Percentiles rank a stretch among this genome's conserved stretches.
phyloP scores from a whole-genome alignment of 108 stramenopile genomes.

The Skeletonema menzelii region DNA sequence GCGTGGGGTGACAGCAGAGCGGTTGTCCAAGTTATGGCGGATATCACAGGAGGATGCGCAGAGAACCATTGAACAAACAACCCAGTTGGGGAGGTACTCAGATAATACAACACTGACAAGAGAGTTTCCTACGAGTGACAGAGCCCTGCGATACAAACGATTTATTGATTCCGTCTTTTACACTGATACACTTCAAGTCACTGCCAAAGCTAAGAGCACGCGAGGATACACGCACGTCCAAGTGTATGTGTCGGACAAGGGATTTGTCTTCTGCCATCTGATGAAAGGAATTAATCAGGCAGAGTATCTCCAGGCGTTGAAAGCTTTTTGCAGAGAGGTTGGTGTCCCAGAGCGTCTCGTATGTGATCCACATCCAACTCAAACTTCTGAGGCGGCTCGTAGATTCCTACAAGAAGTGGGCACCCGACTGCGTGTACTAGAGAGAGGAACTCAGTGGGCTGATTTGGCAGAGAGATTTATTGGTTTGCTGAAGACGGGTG shows the following conservation, averaged over 20 bases:
- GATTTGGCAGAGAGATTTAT: conserved; percentile 43
- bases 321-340: conserved; percentile 39
- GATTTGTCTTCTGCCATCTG: conserved; percentile 17
- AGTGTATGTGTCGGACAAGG: conserved; percentile 35
- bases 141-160: conserved; percentile 27
- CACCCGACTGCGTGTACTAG: conserved; percentile 20
- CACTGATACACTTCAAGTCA: conserved; percentile 39
- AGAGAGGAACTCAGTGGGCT: conserved; percentile 37
- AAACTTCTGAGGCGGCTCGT: conserved; percentile 7
- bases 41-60: conserved; percentile 18
- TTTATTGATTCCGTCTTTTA: conserved; percentile 18
- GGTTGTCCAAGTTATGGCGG: conserved; percentile 39
- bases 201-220: conserved; percentile 17
- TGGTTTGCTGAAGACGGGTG: conserved; percentile 42
- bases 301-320: conserved; percentile 22
- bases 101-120: conserved; percentile 7
- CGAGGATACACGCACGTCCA: conserved; percentile 19
- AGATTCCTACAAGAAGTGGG: conserved; percentile 28
- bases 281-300: conserved; percentile 12
- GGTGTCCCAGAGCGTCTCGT: conserved; percentile 40
- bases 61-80: conserved; percentile 20
- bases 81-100: conserved; percentile 7
- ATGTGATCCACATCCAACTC: conserved; percentile 17
- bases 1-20: conserved; percentile 21
- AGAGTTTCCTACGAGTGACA: conserved; percentile 34